Evolutionary conservation across 805 yeast genomes (phyloP), one percentile per base, ranked within the genome.

Genomic region (Yamadazyma takamatsuzukensis): DNA sequence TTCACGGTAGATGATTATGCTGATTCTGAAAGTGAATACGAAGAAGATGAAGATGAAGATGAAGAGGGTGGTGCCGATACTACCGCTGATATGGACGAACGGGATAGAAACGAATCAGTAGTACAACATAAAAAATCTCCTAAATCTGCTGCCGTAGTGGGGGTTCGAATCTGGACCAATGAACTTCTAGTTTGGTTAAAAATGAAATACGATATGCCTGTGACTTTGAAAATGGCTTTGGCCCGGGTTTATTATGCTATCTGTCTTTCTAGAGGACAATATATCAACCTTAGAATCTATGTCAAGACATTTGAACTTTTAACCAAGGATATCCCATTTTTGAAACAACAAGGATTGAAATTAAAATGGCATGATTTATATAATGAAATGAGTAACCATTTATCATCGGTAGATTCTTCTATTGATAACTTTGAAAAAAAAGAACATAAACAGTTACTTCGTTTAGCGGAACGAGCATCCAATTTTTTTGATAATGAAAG

Each of bases 141-240:
- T 2, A 70, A 73, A 43, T 76, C 86, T 1, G 83, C 93, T 0
- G 76, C 93, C 0, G 80, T 85, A 5, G 78, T 83, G 5, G 72
- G 80, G 27, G 81, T 87, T 6, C 72, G 80, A 33, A 84, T 82
- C 37, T 89, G 96, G 95, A 82, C 96, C 0, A 79, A 82, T 33
- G 97, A 88, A 53, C 68, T 90, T 41, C 72, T 76, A 31, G 80
- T 82, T 25, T 82, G 96, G 74, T 54, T 87, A 33, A 74, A 74
- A 45, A 80, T 83, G 77, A 84, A 85, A 47, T 78, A 83, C 47
- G 83, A 82, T 32, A 70, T 90, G 62, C 97, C 98, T 0, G 46
- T 86, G 9, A 44, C 66, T 2, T 56, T 80, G 29, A 71, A 88
- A 33, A 68, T 78, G 15, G 61, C 74, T 1, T 65, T 90, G 25